phyloP scores from a whole-genome alignment of 2,329 filamentous ascomycete genomes.

The Fusarium sp. region DNA sequence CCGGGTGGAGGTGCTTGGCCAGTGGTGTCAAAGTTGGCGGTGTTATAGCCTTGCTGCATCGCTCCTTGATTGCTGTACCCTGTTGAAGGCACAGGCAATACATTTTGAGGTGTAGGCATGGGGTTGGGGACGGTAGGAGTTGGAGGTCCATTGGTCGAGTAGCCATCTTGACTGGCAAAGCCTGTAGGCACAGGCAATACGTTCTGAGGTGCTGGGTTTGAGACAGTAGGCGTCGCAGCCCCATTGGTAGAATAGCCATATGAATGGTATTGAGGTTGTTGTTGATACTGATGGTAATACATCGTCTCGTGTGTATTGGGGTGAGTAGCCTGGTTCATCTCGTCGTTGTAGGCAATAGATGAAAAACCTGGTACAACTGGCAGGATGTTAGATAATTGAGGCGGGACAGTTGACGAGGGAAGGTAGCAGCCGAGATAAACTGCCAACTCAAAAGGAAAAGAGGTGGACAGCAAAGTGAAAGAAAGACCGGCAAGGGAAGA shows the following conservation, averaged over 20 bases:
- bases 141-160: conserved; percentile 73
- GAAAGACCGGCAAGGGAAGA: conserved; percentile 43
- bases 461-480: conserved; percentile 43
- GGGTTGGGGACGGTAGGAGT: conserved; percentile 75
- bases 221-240: conserved; percentile 71
- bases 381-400: conserved; percentile 11
- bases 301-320: conserved; percentile 61
- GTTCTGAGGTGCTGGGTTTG: conserved; percentile 66
- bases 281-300: conserved; percentile 82
- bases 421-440: conserved; percentile 63
- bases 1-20: conserved; percentile 92
- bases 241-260: conserved; percentile 80
- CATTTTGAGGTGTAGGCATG: conserved; percentile 69
- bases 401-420: conserved; percentile 50
- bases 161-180: conserved; percentile 61
- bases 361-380: conserved; percentile 15
- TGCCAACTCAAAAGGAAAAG: conserved; percentile 61
- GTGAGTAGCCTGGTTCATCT: conserved; percentile 79
- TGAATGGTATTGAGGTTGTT: conserved; percentile 69
- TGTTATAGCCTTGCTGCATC: conserved; percentile 56
- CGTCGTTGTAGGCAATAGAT: conserved; percentile 48
- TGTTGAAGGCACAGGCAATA: conserved; percentile 72
- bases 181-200: conserved; percentile 75
- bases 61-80: conserved; percentile 61
- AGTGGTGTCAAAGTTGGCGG: conserved; percentile 76